Evolutionary conservation across 306 rosid species (phyloP).

Genomic region (Hippophae rhamnoides): DNA sequence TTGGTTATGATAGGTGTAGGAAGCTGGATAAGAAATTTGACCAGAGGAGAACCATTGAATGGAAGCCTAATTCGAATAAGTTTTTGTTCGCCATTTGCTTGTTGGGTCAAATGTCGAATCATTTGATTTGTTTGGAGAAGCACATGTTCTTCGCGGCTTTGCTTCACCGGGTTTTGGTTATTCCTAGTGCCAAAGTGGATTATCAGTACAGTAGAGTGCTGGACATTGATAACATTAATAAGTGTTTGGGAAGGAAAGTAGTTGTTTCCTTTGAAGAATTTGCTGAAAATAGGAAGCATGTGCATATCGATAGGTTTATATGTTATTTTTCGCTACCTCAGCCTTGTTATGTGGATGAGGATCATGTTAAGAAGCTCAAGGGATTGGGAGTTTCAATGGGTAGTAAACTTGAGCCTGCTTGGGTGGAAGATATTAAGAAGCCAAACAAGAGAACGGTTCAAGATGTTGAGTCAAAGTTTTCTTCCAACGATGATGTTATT

Average conservation of each 20-base stretch:
- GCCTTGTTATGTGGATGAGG: conserved; percentile 73
- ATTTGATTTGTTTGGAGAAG: conserved; percentile 88
- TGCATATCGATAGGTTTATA: conserved; percentile 59
- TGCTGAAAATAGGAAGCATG: conserved; percentile 43
- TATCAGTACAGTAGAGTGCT: conserved; percentile 58
- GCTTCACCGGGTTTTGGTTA: conserved; percentile 61
- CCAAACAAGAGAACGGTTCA: conserved; percentile 60
- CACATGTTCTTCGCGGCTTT: conserved; percentile 92
- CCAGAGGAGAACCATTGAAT: conserved; percentile 54
- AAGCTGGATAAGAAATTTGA: conserved; percentile 51
- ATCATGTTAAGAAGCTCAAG: conserved; percentile 52
- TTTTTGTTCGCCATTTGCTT: conserved; percentile 68
- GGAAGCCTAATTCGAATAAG: conserved; percentile 67
- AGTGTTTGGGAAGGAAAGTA: conserved; percentile 73
- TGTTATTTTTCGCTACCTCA: conserved; percentile 70
- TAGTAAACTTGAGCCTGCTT: conserved; percentile 45
- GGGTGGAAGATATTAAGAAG: conserved; percentile 62
- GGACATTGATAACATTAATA: conserved; percentile 68
- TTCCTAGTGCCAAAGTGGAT: conserved; percentile 81
- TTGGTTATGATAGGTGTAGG: conserved; percentile 45
- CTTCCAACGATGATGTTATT: conserved; percentile 58
- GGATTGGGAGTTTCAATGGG: conserved; percentile 54
- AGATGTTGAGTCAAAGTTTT: conserved; percentile 60
- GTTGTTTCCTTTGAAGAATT: conserved; percentile 73
- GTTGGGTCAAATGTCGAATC: conserved; percentile 95